Percentiles rank a stretch among this genome's conserved stretches.
Evolutionary conservation across 768 basidiomycete genomes (phyloP).

Genomic region (Phlebiopsis flavidoalba): DNA sequence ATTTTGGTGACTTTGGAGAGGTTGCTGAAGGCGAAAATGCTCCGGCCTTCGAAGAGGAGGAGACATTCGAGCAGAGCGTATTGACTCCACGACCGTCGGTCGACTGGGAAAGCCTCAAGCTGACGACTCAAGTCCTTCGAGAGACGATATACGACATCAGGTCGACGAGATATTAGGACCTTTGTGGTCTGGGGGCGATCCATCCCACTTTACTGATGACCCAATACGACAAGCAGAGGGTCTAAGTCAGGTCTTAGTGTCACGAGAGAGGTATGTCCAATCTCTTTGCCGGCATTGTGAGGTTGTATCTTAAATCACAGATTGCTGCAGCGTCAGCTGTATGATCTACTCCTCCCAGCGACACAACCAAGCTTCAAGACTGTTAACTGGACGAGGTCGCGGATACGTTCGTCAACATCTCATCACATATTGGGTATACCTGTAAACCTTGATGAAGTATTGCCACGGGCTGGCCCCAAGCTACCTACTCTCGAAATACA

Average conservation of each 20-base stretch:
- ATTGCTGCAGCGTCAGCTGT: constrained; percentile 60
- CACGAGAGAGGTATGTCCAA: constrained; percentile 59
- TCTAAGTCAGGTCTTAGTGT: constrained; percentile 70
- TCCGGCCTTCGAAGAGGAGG: constrained; percentile 22
- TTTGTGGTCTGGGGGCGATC: constrained; percentile 53
- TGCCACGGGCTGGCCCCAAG: constrained; percentile 61
- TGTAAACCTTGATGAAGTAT: constrained; percentile 90
- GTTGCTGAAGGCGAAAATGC: constrained; percentile 34
- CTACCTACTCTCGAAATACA: constrained; percentile 80
- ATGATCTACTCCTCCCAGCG: constrained; percentile 61
- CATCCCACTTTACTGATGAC: constrained; percentile 58
- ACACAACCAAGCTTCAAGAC: constrained; percentile 73
- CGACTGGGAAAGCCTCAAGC: constrained; percentile 55
- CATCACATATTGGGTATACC: constrained; percentile 89
- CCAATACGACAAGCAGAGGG: constrained; percentile 78
- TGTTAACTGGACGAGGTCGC: constrained; percentile 93
- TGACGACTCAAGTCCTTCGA: constrained; percentile 64
- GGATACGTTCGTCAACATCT: constrained; percentile 87
- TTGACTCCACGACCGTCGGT: constrained; percentile 18
- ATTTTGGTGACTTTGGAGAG: constrained; percentile 86
- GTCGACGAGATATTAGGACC: constrained; percentile 62
- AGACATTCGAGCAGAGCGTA: constrained; percentile 32
- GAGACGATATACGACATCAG: constrained; percentile 51
- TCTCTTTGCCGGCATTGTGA: neutral
- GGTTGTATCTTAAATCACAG: constrained; percentile 19